A percentile compares a stretch with the other conserved stretches of the same genome.
Evolutionary conservation across 768 basidiomycete species (phyloP).

Genomic region (Xerocomellus intermedius): DNA sequence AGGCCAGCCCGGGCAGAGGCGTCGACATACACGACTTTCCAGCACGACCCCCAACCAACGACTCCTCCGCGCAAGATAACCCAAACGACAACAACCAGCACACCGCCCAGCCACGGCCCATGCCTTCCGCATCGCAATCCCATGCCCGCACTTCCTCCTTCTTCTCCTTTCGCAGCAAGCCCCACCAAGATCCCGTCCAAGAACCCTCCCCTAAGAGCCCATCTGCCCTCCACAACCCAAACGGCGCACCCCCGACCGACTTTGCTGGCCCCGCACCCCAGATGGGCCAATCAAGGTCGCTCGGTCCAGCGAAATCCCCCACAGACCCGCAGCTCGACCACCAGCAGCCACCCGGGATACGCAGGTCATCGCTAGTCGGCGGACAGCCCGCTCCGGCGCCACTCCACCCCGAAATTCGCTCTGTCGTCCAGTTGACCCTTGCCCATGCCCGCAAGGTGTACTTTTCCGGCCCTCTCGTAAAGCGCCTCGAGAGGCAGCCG

Average conservation of each 20-base stretch:
- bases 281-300: constrained; percentile 34
- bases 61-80: constrained; percentile 14
- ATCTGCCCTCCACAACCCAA: constrained; percentile 12
- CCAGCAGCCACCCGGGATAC: constrained; percentile 16
- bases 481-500: constrained; percentile 71
- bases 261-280: constrained; percentile 25
- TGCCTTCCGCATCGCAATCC: constrained; percentile 35
- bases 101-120: constrained; percentile 27
- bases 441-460: constrained; percentile 85
- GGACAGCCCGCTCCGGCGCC: constrained; percentile 34
- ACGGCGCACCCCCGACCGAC: constrained; percentile 14
- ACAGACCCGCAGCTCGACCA: constrained; percentile 25
- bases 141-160: constrained; percentile 63
- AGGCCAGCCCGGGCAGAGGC: constrained; percentile 30
- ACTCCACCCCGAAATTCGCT: constrained; percentile 80
- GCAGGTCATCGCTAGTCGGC: constrained; percentile 18
- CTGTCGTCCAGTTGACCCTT: constrained; percentile 68
- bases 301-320: constrained; percentile 27
- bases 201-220: constrained; percentile 20
- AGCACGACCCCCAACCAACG: constrained; percentile 24
- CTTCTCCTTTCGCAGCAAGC: constrained; percentile 57
- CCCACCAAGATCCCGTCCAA: constrained; percentile 18
- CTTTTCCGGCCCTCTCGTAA: constrained; percentile 80
- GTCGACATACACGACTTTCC: constrained; percentile 35
- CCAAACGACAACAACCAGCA: constrained; percentile 16